phyloP scores from a whole-genome alignment of 345 rosid species.

The Pseudoturritis turrita region DNA sequence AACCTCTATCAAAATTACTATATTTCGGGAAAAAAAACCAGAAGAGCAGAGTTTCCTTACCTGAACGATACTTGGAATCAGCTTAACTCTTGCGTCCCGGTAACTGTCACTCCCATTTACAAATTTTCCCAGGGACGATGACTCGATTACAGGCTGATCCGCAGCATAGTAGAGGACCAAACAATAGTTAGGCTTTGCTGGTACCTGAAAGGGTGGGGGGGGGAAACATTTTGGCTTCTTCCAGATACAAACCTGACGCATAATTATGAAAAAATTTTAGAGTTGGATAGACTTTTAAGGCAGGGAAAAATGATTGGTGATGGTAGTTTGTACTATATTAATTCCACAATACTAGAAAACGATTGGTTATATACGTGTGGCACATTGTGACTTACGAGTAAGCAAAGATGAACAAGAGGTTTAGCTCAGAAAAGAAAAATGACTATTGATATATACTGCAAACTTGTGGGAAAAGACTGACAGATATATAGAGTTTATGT shows the following conservation, averaged over 20 bases:
- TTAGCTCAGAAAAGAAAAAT: neutral
- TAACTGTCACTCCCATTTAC: conserved; percentile 76
- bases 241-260: too few relatives aligned
- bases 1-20: conserved; percentile 87
- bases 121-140: conserved; percentile 76
- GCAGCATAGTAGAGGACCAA: conserved; percentile 86
- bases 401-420: neutral
- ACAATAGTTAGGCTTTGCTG: conserved; percentile 91
- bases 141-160: conserved; percentile 71
- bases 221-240: too few relatives aligned
- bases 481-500: neutral
- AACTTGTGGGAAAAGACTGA: neutral
- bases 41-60: conserved; percentile 34
- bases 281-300: too few relatives aligned
- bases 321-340: too few relatives aligned
- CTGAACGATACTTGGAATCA: conserved; percentile 92
- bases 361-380: neutral
- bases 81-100: conserved; percentile 84
- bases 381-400: neutral
- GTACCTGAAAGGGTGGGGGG: conserved; percentile 70
- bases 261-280: too few relatives aligned
- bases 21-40: neutral
- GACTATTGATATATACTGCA: neutral
- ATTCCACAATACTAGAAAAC: too few relatives aligned
- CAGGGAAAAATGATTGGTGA: too few relatives aligned